Evolutionary conservation across 306 rosid species (phyloP), one percentile per base, ranked within the genome.

Genomic region (Fagus sylvatica): DNA sequence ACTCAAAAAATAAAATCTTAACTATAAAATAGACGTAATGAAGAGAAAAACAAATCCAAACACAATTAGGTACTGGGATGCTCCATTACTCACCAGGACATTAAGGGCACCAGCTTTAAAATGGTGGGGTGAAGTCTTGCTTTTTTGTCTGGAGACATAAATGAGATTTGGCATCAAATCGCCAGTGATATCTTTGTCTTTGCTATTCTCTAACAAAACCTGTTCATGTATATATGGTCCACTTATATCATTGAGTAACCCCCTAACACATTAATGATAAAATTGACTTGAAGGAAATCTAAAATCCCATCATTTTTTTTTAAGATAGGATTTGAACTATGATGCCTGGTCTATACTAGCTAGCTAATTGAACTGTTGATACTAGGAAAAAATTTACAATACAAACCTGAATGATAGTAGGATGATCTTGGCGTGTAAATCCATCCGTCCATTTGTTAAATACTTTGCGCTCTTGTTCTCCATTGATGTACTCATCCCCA

Each of bases 21-120:
- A n/a, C n/a, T n/a, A n/a, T n/a, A n/a, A n/a, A n/a, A n/a, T n/a
- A n/a, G n/a, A n/a, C n/a, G n/a, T n/a, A n/a, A n/a, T n/a, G n/a
- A n/a, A n/a, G n/a, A n/a, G n/a, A n/a, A n/a, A n/a, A n/a, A n/a
- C n/a, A n/a, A n/a, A n/a, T n/a, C n/a, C n/a, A n/a, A n/a, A n/a
- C n/a, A n/a, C n/a, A n/a, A n/a, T 22, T 22, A 56, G 10, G 8
- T 57, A 0, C 7, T 40, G 7, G 19, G 7, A 15, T 57, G 17
- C 54, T 80, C 82, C 8, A 46, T 46, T 46, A 8, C 51, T 46
- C 51, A 87, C 89, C 16, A 87, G 74, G n/a, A 69, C 76, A 56
- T 87, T 87, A 1, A 87, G 89, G 46, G 91, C 89, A 39, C 91
- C 91, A 4, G 91, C 89, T 71, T 88, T 88, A 49, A 85, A 88